Evolutionary conservation across 2,329 filamentous ascomycete genomes (phyloP).

Genomic region (Penicillium frequentans): DNA sequence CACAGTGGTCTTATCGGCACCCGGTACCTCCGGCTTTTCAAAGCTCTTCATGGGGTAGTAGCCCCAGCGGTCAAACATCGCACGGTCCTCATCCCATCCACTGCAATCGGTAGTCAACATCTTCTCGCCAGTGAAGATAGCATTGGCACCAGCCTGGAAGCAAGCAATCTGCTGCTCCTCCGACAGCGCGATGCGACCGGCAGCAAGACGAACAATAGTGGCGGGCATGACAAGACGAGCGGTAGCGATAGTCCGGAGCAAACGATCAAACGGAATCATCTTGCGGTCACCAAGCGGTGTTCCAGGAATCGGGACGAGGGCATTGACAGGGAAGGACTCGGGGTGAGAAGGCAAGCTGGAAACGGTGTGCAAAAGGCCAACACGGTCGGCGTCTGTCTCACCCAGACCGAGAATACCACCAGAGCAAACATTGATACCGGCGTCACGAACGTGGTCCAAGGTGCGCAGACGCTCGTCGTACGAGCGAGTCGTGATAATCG

Average conservation of each 20-base stretch:
- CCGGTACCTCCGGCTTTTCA: slow-evolving; percentile 35
- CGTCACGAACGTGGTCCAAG: slow-evolving; percentile 75
- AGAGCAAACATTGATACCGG: slow-evolving; percentile 86
- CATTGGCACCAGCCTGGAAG: slow-evolving; percentile 88
- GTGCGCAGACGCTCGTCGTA: slow-evolving; percentile 87
- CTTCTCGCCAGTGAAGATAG: slow-evolving; percentile 94
- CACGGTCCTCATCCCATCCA: slow-evolving; percentile 84
- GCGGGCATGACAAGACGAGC: slow-evolving; percentile 79
- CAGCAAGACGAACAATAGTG: slow-evolving; percentile 84
- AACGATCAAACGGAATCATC: slow-evolving; percentile 72
- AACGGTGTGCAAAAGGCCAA: slow-evolving; percentile 81
- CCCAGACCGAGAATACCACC: slow-evolving; percentile 86
- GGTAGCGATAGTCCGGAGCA: slow-evolving; percentile 80
- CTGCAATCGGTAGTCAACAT: slow-evolving; percentile 93
- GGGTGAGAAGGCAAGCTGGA: slow-evolving; percentile 78
- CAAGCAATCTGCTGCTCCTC: slow-evolving; percentile 89
- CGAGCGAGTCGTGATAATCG: slow-evolving; percentile 77
- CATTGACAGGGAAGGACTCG: slow-evolving; percentile 89
- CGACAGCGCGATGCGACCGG: slow-evolving; percentile 77
- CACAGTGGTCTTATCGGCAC: slow-evolving; percentile 5
- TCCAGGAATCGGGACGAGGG: slow-evolving; percentile 85
- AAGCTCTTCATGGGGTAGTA: slow-evolving; percentile 71
- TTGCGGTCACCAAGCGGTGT: slow-evolving; percentile 77
- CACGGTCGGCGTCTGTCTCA: slow-evolving; percentile 73
- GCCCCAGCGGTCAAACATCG: slow-evolving; percentile 82